Evolutionary conservation across 2,329 filamentous ascomycete species (phyloP), one percentile per base, ranked within the genome.

Genomic region (Xylaria sp.): DNA sequence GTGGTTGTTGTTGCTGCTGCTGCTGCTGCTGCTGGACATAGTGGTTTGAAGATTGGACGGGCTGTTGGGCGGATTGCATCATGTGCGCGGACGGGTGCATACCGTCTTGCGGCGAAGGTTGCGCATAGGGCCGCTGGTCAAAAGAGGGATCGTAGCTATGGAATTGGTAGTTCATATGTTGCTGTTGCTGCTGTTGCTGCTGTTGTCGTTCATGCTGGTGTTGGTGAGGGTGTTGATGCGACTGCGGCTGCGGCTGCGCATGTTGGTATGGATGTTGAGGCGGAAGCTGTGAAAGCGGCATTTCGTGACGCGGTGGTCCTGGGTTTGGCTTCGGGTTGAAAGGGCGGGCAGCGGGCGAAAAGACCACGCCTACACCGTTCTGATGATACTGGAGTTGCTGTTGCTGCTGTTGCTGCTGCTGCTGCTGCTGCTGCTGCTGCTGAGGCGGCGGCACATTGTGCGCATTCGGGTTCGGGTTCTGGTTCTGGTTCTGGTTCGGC

Each of bases 1-100:
- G 28, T 25, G 73, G 73, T 54, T 71, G 71, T 44, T 58, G 70
- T 41, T 18, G 28, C 18, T 23, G 54, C 15, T 18, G 75, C 59
- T 80, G 76, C 8, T 77, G 76, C 15, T 79, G 78, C 56, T 78
- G 79, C n/a, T 70, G 68, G 46, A 75, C 73, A 71, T 80, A 78
- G 28, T 79, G 75, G 50, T 60, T 39, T 76, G 77, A 67, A 71
- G 73, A 78, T 50, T 80, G 78, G 44, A 77, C 74, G 20, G 81
- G 78, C 54, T 82, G 83, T 55, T 79, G 77, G 46, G 75, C 73
- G 28, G 80, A 74, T n/a, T 78, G 77, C 64, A 74, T 66, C 69
- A 71, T 70, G 51, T 74, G 73, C 12, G 61, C 61, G 8, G 67
- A 69, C 62, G 64, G 46, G 62, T 69, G 63, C 54, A 72, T 74